These are phyloP conservation scores for Nakaseomyces nivariensis DNA, from an alignment of 1,139 yeast genomes.

Conservation along the genomic window DNA sequence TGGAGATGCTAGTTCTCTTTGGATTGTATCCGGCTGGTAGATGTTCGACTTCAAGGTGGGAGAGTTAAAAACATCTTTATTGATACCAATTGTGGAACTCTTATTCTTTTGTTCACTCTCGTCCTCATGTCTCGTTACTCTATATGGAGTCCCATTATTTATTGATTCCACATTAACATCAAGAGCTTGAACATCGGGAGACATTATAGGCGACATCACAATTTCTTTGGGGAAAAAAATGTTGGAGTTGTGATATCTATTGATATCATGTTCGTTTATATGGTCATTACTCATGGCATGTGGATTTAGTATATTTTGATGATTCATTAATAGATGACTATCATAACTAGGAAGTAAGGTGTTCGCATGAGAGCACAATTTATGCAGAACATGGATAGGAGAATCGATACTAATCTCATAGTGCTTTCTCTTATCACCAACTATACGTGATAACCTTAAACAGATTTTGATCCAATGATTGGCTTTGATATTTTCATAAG, in stretches of 20 bases:
- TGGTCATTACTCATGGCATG: background rate
- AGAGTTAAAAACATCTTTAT: constrained; percentile 16
- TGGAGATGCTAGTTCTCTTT: constrained; percentile 43
- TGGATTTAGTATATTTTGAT: constrained; percentile 7
- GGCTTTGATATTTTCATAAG: constrained; percentile 67
- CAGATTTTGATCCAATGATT: constrained; percentile 97
- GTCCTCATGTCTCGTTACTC: constrained; percentile 3
- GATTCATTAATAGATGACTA: constrained; percentile 15
- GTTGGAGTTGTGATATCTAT: constrained; percentile 30
- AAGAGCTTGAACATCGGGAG: constrained; percentile 47
- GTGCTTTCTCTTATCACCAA: constrained; percentile 63
- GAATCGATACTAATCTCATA: constrained; percentile 90
- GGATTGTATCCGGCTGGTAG: constrained; percentile 44
- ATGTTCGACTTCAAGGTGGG: constrained; percentile 39
- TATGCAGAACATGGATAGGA: constrained; percentile 62
- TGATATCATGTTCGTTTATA: constrained; percentile 2
- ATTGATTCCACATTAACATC: constrained; percentile 23
- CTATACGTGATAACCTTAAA: constrained; percentile 58
- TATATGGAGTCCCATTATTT: constrained; percentile 5
- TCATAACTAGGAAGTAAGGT: constrained; percentile 41
- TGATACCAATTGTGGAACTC: constrained; percentile 2
- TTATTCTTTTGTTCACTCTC: constrained; percentile 2
- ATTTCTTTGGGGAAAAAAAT: constrained; percentile 34
- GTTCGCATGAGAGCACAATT: constrained; percentile 65
- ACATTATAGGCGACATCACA: constrained; percentile 36